These are phyloP conservation scores for Sporothrix dimorphospora DNA, from an alignment of 2,329 filamentous ascomycete genomes.

Conservation along the genomic window DNA sequence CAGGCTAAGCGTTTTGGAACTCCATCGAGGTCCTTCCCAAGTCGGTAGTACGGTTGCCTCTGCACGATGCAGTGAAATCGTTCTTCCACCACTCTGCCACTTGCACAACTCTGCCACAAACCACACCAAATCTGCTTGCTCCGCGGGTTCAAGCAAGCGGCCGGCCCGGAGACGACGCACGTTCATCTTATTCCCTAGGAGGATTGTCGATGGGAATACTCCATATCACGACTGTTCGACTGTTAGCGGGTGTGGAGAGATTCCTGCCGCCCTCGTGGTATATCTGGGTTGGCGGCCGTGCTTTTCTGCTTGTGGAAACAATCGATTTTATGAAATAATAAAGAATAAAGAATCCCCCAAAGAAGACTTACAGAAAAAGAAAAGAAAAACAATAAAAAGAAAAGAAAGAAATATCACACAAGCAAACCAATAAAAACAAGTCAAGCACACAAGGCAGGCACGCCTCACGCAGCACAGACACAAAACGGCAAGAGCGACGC, in stretches of 20 bases:
- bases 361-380: background rate
- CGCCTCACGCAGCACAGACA: background rate
- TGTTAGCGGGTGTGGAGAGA: background rate
- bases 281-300: background rate
- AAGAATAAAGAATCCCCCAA: background rate
- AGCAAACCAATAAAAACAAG: background rate
- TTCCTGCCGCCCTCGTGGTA: background rate
- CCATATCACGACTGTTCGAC: constrained; percentile 2
- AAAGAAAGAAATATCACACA: too few relatives aligned
- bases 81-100: background rate
- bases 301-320: background rate
- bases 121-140: too few relatives aligned
- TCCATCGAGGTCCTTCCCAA: background rate
- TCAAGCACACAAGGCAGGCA: background rate
- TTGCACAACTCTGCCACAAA: background rate
- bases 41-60: background rate
- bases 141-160: background rate
- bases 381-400: background rate
- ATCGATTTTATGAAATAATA: background rate
- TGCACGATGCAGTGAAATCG: background rate
- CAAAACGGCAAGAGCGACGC: constrained; percentile 16
- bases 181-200: background rate
- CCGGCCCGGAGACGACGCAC: background rate
- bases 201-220: background rate
- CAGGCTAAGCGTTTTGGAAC: constrained; percentile 10